Evolutionary conservation across 2,329 filamentous ascomycete species (phyloP).

Genomic region (Colletotrichum endophyticum): DNA sequence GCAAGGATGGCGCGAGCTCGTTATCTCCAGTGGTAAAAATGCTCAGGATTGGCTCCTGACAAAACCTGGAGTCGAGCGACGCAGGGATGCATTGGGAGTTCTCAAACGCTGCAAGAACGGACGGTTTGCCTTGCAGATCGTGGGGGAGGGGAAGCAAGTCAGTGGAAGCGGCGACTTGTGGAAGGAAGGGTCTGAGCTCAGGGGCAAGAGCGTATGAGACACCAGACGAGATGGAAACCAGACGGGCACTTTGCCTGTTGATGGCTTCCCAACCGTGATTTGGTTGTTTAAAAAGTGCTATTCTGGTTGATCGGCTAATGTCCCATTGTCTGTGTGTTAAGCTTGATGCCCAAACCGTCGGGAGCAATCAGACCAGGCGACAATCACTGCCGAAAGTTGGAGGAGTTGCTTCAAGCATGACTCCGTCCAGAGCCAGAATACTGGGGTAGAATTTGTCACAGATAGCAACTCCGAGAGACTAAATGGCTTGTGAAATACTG

Average conservation of each 20-base stretch:
- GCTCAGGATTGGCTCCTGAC: not conserved
- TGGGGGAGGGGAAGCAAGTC: not conserved
- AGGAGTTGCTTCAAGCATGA: not conserved
- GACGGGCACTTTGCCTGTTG: not conserved
- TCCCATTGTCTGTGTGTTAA: not conserved
- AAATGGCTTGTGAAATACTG: not conserved
- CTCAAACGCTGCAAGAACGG: conserved; percentile 5
- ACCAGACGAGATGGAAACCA: conserved; percentile 1
- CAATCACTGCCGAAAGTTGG: not conserved
- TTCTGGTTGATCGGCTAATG: not conserved
- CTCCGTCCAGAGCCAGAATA: not conserved
- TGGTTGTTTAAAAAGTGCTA: not conserved
- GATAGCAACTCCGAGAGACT: not conserved
- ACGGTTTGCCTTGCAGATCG: not conserved
- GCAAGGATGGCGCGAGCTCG: not conserved
- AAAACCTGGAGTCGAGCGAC: not conserved
- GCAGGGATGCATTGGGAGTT: conserved; percentile 6
- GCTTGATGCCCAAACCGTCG: not conserved
- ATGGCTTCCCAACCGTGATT: not conserved
- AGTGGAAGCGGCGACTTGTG: not conserved
- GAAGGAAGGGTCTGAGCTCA: not conserved
- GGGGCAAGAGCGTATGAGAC: not conserved
- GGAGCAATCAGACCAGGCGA: not conserved
- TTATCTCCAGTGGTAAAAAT: not conserved
- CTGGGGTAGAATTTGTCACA: not conserved